Evolutionary conservation across 2,329 filamentous ascomycete genomes (phyloP).

Genomic region (Colletotrichum aenigma): DNA sequence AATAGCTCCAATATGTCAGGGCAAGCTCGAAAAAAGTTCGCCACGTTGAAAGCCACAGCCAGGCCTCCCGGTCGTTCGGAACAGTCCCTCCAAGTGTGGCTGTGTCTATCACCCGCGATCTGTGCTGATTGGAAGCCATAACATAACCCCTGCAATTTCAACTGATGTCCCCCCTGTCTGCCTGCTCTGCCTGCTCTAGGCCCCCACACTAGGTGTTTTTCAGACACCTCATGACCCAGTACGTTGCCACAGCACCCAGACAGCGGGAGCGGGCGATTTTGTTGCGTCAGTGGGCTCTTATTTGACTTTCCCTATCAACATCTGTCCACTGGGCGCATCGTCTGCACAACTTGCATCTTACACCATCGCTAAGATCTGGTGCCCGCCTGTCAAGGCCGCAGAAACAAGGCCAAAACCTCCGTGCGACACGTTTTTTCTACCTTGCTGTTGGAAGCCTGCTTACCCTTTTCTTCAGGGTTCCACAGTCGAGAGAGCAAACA

Average conservation of each 20-base stretch:
- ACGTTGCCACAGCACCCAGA: conserved; percentile 40
- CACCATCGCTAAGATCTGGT: conserved; percentile 11
- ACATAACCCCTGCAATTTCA: background rate
- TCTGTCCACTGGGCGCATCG: conserved; percentile 4
- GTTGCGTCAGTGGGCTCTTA: conserved; percentile 34
- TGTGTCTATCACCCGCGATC: background rate
- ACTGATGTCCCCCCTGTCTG: background rate
- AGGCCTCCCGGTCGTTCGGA: background rate
- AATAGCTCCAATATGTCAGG: background rate
- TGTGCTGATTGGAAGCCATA: background rate
- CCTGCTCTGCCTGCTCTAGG: background rate
- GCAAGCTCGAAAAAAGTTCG: background rate
- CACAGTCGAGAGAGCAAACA: background rate
- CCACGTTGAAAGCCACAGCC: conserved; percentile 7
- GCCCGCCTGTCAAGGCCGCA: conserved; percentile 10
- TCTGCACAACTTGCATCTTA: conserved; percentile 10
- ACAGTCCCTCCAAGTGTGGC: background rate
- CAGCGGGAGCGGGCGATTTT: conserved; percentile 29
- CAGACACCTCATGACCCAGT: conserved; percentile 9
- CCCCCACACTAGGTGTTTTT: conserved; percentile 18
- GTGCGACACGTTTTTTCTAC: background rate
- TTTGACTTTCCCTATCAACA: conserved; percentile 14
- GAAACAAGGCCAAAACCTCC: conserved; percentile 4
- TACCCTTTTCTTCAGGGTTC: background rate
- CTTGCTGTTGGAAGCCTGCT: background rate